Evolutionary conservation across 768 basidiomycete genomes (phyloP), one percentile per base, ranked within the genome.

Genomic region (Chalciporus piperatus): DNA sequence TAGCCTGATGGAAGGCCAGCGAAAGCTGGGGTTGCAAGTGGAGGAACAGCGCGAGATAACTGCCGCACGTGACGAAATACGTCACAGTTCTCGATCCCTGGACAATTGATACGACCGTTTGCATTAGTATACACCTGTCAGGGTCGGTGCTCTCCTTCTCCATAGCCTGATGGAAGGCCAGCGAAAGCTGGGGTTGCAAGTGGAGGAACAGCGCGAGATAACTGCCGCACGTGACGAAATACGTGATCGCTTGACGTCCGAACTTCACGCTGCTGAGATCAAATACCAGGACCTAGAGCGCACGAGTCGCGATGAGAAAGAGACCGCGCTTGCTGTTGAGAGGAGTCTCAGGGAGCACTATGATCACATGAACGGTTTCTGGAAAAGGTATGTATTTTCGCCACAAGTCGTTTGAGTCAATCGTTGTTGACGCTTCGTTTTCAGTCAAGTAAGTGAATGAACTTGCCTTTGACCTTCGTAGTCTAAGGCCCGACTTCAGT

Each of bases 311-410:
- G 74, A 76, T 42, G 84, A 84, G 62, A 76, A 72, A 56, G 77
- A 83, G 20, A 73, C 74, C 3, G 76, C 82, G 8, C 63, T 78
- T 39, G 73, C 70, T 10, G 72, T 79, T 32, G 81, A 84, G 71
- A 75, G 65, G 49, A 78, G 69, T 58, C 70, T 87, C 55, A 74
- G 79, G 54, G 76, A 80, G 27, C 80, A 80, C 58, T 77, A 76
- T 46, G 70, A 71, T 44, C 67, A 74, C 35, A 73, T 81, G 54
- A 74, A 76, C 28, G 67, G 62, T 23, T 76, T 68, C 50, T 72
- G 72, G 70, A 71, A 65, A 53, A 58, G 62, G 67, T 74, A 51
- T 53, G 74, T 60, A 47, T 47, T 50, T 37, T 30, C 32, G n/a
- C n/a, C n/a, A n/a, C n/a, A 32, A 23, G 52, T 13, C 28, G 42